Conservation (phyloP, 2,329 filamentous ascomycete species). For the Cryphonectria nitschkei region DNA sequence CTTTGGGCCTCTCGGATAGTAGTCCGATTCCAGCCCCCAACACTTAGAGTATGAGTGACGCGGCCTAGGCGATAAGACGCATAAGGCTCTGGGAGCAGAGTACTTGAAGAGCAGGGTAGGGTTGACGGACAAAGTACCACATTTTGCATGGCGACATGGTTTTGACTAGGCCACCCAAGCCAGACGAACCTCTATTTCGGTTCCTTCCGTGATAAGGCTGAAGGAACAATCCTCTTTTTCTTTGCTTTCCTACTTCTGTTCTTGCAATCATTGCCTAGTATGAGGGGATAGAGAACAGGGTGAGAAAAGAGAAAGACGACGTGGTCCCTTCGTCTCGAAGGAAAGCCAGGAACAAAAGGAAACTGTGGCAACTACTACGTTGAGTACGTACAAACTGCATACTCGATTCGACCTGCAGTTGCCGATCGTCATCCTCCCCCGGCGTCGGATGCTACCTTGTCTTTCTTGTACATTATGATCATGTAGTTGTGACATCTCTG, state of each 20-base stretch:
- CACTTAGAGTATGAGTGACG: neutral
- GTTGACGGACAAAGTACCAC: neutral
- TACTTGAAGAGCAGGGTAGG: neutral
- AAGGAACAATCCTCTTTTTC: neutral
- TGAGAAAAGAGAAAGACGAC: neutral
- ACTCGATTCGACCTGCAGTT: slow-evolving; percentile 7
- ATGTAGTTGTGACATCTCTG: slow-evolving; percentile 3
- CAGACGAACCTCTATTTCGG: neutral
- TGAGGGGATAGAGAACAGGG: neutral
- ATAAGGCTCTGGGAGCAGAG: neutral
- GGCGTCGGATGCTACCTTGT: neutral
- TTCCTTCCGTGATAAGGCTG: slow-evolving; percentile 15
- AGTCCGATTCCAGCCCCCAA: neutral
- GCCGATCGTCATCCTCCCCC: slow-evolving; percentile 10
- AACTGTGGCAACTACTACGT: neutral
- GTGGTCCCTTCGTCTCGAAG: neutral
- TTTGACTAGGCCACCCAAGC: neutral
- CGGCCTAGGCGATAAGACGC: neutral
- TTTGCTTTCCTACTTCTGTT: neutral
- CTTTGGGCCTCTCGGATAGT: neutral
- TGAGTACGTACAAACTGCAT: neutral
- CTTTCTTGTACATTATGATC: neutral
- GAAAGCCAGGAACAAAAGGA: neutral
- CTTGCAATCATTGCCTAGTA: neutral
- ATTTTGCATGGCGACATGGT: neutral